Base-by-base conservation (phyloP, 768 basidiomycete species). In the Gloeopeniophorella convolvens region DNA sequence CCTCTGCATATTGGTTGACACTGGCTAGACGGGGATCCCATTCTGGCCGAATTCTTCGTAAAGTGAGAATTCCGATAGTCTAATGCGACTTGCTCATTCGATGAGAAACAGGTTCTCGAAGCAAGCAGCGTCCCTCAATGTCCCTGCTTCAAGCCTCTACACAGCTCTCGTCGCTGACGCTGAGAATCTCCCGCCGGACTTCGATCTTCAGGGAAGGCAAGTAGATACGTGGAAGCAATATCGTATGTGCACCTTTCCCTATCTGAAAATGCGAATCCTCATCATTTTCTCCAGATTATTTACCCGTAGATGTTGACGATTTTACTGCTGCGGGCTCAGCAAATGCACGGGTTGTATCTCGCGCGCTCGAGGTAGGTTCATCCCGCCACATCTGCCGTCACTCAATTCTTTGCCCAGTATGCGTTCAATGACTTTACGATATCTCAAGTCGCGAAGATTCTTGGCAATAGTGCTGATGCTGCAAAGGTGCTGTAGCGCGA, bases 391-490 rank as follows among this genome's bases (percentile, higher is more conserved):
- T 15, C 37, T 7, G 9, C 3, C 9, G 15, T 26, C 13, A 24
- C n/a, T 34, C 12, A 5, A 4, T 26, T 6, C 12, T 30, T 3
- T 13, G 12, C 9, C 3, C 27, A 83, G 82, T 72, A 83, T 56
- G 72, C 81, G 1, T 83, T 83, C 60, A 74, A 73, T 47, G 82
- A 83, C 55, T 83, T 83, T 56, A 65, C 76, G 1, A 77, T 83
- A 42, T 77, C 79, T 1, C 82, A 83, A 67, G 82, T 82, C 2
- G 76, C 81, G 0, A 79, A 76, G 54, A 50, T 71, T 4, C 65
- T 83, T 3, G 76, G 75, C 16, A 76, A 74, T 45, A 65, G 65
- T 0, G 66, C 62, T 7, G 82, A 83, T 59, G 72, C 66, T 9
- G 58, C 62, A 28, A 82, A 82, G 70, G 80, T 79, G 55, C n/a